Evolutionary conservation across 352 stramenopile species (phyloP), one percentile per base, ranked within the genome.

Genomic region (Pelagophyceae sp.): DNA sequence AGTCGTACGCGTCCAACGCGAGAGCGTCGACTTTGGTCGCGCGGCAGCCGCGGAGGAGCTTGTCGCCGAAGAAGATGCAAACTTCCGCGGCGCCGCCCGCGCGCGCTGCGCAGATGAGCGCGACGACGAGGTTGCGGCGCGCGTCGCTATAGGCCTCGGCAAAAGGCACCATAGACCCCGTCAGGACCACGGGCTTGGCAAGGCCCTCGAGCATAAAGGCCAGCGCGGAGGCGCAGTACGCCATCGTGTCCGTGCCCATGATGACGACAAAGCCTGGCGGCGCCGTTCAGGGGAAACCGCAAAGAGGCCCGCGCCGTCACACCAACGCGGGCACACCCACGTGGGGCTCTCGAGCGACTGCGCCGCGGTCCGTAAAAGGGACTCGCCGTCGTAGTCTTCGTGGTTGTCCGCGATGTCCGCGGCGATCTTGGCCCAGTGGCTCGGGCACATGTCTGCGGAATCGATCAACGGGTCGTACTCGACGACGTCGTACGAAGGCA

Each of bases 131-230:
- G 84, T 98, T 98, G 40, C 92, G 87, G 32, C 93, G 88, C 19
- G 94, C 95, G 81, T 99, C 95, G 82, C 95, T 98, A 85, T 98
- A 96, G 0, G 92, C 91, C 83, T 97, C 96, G 65, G 93, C 87
- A 29, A 99, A 83, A 45, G 94, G 95, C 80, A 98, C 97, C 88
- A 98, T 96, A 20, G 85, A 90, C 6, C 94, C 94, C 1, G 94
- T 97, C 78, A 98, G 95, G 25, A 98, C 87, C 0, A 98, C 85
- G 27, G 94, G 91, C 82, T 98, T 98, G 38, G 90, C 92, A 33
- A 98, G 85, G 86, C 96, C 96, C 81, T 98, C 93, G 64, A 99
- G 87, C 94, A 99, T 98, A 85, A 98, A 99, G 60, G 86, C 92
- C 40, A 98, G 83, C 37, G 94, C 95, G 40, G 90, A 95, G 3